phyloP scores from a whole-genome alignment of 345 rosid genomes.

The Eucalyptus cladocalyx region DNA sequence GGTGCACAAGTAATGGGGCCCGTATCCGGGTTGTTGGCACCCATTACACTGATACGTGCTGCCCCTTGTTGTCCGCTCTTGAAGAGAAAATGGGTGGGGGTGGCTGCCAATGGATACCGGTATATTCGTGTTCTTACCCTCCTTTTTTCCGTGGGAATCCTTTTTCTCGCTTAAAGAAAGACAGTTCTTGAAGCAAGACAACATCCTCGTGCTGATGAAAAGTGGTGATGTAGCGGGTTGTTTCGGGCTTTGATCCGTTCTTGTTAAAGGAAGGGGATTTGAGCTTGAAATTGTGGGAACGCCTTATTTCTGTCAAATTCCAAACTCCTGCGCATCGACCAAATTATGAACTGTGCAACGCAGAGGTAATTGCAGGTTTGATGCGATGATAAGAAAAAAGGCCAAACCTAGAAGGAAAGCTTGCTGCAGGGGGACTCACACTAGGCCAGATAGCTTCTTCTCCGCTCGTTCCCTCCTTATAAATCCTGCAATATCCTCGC shows the following conservation, averaged over 20 bases:
- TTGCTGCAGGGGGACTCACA: too few relatives aligned
- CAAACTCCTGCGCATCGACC: background rate
- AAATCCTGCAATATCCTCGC: too few relatives aligned
- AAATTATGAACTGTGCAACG: background rate
- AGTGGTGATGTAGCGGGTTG: too few relatives aligned
- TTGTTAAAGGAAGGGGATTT: background rate
- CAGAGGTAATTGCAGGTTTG: background rate
- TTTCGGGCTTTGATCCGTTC: background rate
- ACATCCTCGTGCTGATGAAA: background rate
- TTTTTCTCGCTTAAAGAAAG: background rate
- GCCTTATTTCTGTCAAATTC: background rate
- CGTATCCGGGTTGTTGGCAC: background rate
- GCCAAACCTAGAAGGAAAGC: background rate
- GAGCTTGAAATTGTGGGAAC: background rate
- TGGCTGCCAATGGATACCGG: background rate
- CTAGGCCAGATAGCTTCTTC: too few relatives aligned
- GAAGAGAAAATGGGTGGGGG: background rate
- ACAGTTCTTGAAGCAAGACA: background rate
- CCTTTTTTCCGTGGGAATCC: too few relatives aligned
- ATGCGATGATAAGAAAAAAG: background rate
- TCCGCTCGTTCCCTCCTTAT: too few relatives aligned
- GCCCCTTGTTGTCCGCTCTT: background rate
- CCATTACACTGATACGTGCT: background rate
- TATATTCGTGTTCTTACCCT: background rate
- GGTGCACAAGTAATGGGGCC: background rate